Conservation (phyloP, 2,329 filamentous ascomycete genomes). For the Tolypocladium nubicola region DNA sequence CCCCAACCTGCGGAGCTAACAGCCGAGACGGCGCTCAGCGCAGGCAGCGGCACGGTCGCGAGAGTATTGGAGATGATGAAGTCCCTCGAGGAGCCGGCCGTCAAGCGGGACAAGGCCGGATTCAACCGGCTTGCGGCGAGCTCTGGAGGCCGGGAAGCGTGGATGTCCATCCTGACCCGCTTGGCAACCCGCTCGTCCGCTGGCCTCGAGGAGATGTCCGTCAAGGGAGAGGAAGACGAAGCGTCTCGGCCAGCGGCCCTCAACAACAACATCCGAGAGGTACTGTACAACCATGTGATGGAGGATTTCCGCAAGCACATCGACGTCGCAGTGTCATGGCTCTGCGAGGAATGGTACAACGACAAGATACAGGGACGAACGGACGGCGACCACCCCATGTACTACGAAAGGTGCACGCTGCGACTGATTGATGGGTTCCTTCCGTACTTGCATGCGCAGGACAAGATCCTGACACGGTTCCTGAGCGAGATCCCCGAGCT, state of each 20-base stretch:
- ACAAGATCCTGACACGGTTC: slow-evolving; percentile 84
- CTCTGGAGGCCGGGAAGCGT: slow-evolving; percentile 76
- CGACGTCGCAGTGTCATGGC: slow-evolving; percentile 83
- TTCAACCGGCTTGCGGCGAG: slow-evolving; percentile 78
- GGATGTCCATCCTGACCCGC: slow-evolving; percentile 79
- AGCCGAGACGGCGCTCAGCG: slow-evolving; percentile 58
- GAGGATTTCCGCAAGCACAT: slow-evolving; percentile 88
- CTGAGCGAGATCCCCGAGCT: slow-evolving; percentile 84
- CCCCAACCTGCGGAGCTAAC: slow-evolving; percentile 67
- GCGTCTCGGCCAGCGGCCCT: slow-evolving; percentile 32
- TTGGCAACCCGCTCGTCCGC: slow-evolving; percentile 70
- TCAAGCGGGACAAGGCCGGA: slow-evolving; percentile 56
- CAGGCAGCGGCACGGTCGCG: slow-evolving; percentile 63
- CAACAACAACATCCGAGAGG: slow-evolving; percentile 64
- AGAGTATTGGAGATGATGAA: slow-evolving; percentile 72
- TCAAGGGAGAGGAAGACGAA: slow-evolving; percentile 53
- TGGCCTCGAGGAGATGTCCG: slow-evolving; percentile 50
- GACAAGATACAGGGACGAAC: slow-evolving; percentile 46
- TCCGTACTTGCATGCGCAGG: slow-evolving; percentile 81
- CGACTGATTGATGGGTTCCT: slow-evolving; percentile 82
- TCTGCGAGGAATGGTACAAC: slow-evolving; percentile 97
- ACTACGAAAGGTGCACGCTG: slow-evolving; percentile 73
- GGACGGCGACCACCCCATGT: slow-evolving; percentile 38
- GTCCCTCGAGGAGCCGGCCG: slow-evolving; percentile 55
- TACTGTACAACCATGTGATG: slow-evolving; percentile 74